These are phyloP conservation scores for Solanum ahanhuiri DNA, from an alignment of 257 asterid genomes.

Conservation along the genomic window DNA sequence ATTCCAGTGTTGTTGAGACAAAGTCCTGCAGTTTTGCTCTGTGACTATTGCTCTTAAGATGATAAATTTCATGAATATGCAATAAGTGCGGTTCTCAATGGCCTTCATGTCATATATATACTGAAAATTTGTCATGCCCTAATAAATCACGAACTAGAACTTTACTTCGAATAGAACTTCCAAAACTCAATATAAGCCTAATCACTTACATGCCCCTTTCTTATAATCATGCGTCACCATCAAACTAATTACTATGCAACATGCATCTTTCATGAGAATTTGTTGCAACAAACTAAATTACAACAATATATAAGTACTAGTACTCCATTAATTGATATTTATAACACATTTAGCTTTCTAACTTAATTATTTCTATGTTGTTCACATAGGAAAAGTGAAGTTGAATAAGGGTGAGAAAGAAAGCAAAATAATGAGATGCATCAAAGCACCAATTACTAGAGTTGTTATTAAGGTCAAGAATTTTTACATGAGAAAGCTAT, in stretches of 20 bases:
- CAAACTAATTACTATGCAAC: too few species aligned
- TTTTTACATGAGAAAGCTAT: not conserved
- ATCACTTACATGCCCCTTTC: not conserved
- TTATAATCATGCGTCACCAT: too few species aligned
- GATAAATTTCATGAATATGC: too few species aligned
- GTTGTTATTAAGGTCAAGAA: not conserved
- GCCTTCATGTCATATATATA: too few species aligned
- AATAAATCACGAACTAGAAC: not conserved
- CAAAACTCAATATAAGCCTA: not conserved
- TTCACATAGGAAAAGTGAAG: too few species aligned
- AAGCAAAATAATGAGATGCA: not conserved
- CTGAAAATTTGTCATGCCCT: not conserved
- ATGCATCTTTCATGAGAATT: not conserved
- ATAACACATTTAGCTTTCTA: not conserved
- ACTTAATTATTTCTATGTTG: not conserved
- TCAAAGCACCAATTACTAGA: not conserved
- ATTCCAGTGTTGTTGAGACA: too few species aligned
- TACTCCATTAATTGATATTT: not conserved
- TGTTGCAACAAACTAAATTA: not conserved
- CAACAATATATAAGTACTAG: not conserved
- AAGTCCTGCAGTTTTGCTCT: too few species aligned
- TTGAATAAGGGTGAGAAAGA: not conserved
- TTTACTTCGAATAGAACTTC: not conserved
- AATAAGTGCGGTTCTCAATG: too few species aligned
- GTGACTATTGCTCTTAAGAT: too few species aligned